Base-by-base conservation (phyloP, 768 basidiomycete species). In the Phanerodontia chrysosporium region DNA sequence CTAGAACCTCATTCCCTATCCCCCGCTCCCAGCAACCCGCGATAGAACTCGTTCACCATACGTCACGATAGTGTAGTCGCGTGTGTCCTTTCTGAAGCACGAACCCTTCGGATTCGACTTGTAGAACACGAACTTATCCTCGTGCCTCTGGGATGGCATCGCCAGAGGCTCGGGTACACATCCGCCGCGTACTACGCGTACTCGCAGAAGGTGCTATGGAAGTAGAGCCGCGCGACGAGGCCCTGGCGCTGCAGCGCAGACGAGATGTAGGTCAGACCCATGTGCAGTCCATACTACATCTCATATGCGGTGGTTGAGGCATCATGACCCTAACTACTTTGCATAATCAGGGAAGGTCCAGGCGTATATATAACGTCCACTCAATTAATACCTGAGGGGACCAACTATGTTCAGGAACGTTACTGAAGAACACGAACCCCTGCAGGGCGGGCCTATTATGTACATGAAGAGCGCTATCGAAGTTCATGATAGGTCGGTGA, bases 21-120 rank as follows among this genome's bases (percentile, higher is more conserved):
- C n/a, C 39, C 35, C 10, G 44, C 8, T 18, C 59, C 59, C 59
- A 60, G 27, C 46, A 60, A 25, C 2, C 25, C 22, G 6, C 27
- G 27, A 49, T 60, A 60, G 32, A 32, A 60, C 9, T 51, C 53
- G 22, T 55, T 60, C 39, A 60, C 14, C 22, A 3, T 22, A 44
- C 13, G 32, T 35, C 32, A 39, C 51, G 53, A 22, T 55, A 53
- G n/a, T 25, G 45, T 3, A 4, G 24, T 60, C 59, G 8, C 14
- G n/a, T 48, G 53, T 24, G 25, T 60, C 53, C 27, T 60, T 60
- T n/a, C 59, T 52, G 32, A 60, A 60, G 36, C 59, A 60, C 45
- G 59, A 60, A 10, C 53, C 59, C 29, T 28, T 45, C 45, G 59
- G 36, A 29, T 60, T 55, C 13, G 59, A 48, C n/a, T 53, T 45